Conservation (phyloP, 768 basidiomycete genomes). For the Boletus speciosus region DNA sequence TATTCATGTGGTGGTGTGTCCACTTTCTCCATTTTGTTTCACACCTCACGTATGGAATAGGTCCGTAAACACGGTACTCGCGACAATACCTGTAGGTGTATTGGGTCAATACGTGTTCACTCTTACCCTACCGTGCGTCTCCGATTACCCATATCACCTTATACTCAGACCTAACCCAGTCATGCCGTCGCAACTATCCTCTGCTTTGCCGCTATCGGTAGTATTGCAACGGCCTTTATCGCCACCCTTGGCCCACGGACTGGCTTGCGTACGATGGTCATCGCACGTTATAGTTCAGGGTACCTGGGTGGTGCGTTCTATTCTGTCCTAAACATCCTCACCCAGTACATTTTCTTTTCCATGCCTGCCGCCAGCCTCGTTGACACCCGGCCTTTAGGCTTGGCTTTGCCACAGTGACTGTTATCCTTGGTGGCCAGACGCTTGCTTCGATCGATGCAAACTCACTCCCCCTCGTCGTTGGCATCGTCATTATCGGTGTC, state of each 20-base stretch:
- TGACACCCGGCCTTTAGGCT: conserved; percentile 27
- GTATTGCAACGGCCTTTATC: conserved; percentile 43
- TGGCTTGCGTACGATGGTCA: conserved; percentile 53
- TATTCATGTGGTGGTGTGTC: conserved; percentile 44
- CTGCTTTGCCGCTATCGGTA: conserved; percentile 45
- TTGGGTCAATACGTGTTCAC: conserved; percentile 47
- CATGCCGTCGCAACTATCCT: conserved; percentile 44
- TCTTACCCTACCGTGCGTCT: conserved; percentile 42
- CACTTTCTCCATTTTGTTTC: background rate
- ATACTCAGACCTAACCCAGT: conserved; percentile 19
- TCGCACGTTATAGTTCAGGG: conserved; percentile 46
- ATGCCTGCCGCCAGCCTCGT: background rate
- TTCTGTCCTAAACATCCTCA: conserved; percentile 53
- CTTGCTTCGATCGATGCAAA: conserved; percentile 44
- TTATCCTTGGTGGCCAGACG: conserved; percentile 53
- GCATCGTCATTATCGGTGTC: conserved; percentile 45
- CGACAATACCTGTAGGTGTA: conserved; percentile 50
- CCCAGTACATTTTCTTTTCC: conserved; percentile 32
- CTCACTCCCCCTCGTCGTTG: conserved; percentile 44
- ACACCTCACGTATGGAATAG: conserved; percentile 18
- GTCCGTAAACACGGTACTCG: conserved; percentile 47
- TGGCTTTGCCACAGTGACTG: conserved; percentile 46
- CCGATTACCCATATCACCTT: background rate
- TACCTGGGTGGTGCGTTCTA: conserved; percentile 48
- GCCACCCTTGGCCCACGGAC: conserved; percentile 52